Conservation (phyloP, 306 rosid species). For the Arachis hypogaea region DNA sequence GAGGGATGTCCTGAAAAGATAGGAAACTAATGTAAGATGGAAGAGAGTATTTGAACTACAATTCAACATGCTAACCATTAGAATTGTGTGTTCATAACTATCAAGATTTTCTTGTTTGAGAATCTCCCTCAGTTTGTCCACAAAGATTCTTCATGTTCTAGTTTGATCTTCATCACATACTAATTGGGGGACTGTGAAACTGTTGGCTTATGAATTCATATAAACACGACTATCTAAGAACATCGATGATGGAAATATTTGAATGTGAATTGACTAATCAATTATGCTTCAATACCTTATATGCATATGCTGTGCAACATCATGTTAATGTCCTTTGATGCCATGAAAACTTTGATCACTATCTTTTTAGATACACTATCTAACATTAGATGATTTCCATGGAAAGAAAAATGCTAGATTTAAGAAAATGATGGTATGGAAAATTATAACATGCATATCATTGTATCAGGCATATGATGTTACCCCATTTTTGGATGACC, state of each 20-base stretch:
- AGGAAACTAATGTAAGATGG: constrained; percentile 2
- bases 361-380: not conserved
- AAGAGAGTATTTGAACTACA: not conserved
- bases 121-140: not conserved
- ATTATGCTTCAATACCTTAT: not conserved
- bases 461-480: constrained; percentile 78
- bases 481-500: constrained; percentile 85
- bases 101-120: not conserved
- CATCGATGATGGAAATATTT: constrained; percentile 7
- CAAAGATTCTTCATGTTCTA: too few species aligned
- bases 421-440: constrained; percentile 1
- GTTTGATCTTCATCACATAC: not conserved
- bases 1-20: not conserved
- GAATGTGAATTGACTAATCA: not conserved
- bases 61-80: not conserved
- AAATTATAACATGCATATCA: constrained; percentile 5
- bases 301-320: not conserved
- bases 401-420: not conserved
- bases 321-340: not conserved
- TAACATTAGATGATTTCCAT: not conserved
- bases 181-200: not conserved
- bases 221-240: not conserved
- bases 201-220: not conserved
- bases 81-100: too few species aligned
- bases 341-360: not conserved